These are phyloP conservation scores for Herpetomonas tarakana DNA, from an alignment of 208 protist species.

Conservation along the genomic window DNA sequence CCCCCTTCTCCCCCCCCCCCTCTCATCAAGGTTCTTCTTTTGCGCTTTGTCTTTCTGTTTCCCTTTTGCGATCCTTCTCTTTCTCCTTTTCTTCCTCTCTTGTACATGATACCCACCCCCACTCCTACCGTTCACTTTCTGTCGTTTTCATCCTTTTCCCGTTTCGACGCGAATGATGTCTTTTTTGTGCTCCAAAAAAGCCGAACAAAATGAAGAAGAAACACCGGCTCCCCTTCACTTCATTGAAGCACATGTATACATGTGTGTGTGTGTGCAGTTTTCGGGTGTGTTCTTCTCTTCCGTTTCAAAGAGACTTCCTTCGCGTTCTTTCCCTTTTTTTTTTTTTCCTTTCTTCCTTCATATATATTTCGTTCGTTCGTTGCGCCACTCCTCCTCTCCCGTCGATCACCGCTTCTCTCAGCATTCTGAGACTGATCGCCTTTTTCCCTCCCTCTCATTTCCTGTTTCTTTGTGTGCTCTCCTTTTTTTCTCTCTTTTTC, in stretches of 20 bases:
- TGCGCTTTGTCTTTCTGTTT: slow-evolving; percentile 17
- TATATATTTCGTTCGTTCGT: neutral
- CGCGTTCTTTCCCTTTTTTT: neutral
- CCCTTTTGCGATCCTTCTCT: slow-evolving; percentile 6
- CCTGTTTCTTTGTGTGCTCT: slow-evolving; percentile 1
- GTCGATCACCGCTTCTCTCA: no score
- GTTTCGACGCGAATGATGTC: no score
- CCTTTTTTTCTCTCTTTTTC: slow-evolving; percentile 3
- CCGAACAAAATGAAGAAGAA: neutral
- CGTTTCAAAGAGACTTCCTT: neutral
- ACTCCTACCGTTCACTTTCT: neutral
- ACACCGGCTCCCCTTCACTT: slow-evolving; percentile 4
- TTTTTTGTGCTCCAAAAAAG: neutral
- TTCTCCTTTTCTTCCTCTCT: slow-evolving; percentile 5
- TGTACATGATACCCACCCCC: neutral
- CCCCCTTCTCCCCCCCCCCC: no score
- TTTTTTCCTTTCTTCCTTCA: neutral
- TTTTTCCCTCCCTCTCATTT: slow-evolving; percentile 1
- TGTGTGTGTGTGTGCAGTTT: slow-evolving; percentile 2
- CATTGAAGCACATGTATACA: slow-evolving; percentile 7
- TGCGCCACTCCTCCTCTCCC: no score
- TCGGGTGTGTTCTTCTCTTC: neutral
- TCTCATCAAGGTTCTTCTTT: no score
- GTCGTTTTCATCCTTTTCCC: slow-evolving; percentile 13
- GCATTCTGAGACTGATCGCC: no score